Evolutionary conservation across 2,329 filamentous ascomycete species (phyloP).

Genomic region (Lasiodiplodia citricola): DNA sequence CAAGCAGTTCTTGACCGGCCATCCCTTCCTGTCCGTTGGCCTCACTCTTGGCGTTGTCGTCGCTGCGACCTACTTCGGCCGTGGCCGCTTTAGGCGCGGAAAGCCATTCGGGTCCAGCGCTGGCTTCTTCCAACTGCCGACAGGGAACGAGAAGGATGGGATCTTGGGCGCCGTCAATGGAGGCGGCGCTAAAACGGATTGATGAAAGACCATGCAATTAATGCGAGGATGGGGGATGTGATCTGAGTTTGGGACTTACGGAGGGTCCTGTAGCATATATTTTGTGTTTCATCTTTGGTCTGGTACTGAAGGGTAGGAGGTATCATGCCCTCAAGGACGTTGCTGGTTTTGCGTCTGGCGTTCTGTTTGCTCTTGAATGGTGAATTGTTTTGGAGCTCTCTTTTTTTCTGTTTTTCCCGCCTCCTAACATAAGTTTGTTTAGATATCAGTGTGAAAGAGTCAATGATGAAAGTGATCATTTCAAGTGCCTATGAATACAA

Average conservation of each 20-base stretch:
- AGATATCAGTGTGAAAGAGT: slow-evolving; percentile 16
- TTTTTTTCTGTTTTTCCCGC: neutral
- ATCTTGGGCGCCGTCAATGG: slow-evolving; percentile 52
- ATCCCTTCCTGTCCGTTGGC: slow-evolving; percentile 56
- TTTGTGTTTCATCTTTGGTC: slow-evolving; percentile 13
- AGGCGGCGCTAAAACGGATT: slow-evolving; percentile 35
- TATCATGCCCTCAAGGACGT: neutral
- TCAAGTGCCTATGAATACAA: neutral
- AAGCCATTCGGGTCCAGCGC: slow-evolving; percentile 33
- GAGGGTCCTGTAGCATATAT: slow-evolving; percentile 16
- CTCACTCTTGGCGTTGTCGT: slow-evolving; percentile 64
- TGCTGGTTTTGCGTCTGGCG: slow-evolving; percentile 12
- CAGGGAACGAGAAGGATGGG: slow-evolving; percentile 68
- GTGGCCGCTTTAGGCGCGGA: slow-evolving; percentile 38
- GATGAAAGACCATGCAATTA: slow-evolving; percentile 30
- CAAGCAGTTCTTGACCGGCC: slow-evolving; percentile 47
- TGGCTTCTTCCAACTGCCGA: slow-evolving; percentile 64
- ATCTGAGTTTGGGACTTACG: neutral
- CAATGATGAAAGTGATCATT: neutral
- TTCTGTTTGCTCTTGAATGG: neutral
- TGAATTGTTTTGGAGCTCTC: neutral
- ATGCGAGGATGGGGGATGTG: neutral
- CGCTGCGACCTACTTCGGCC: slow-evolving; percentile 47
- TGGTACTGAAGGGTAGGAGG: slow-evolving; percentile 16
- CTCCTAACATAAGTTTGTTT: neutral